phyloP scores from a whole-genome alignment of 2,329 filamentous ascomycete species.

The Curvularia sp. region DNA sequence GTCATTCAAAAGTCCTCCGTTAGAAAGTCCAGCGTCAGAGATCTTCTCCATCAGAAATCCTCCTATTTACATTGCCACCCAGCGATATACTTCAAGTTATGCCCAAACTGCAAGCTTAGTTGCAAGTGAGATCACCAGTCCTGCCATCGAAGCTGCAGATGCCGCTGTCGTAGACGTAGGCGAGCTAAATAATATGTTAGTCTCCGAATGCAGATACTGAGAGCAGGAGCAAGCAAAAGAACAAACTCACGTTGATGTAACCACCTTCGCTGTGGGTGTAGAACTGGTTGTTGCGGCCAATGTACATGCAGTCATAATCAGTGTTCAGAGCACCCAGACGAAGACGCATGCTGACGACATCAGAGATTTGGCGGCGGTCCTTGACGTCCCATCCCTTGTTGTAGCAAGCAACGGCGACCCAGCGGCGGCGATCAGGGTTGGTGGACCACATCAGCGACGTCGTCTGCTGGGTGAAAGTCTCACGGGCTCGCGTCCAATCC shows the following conservation, averaged over 20 bases:
- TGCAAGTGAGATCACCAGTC: constrained; percentile 7
- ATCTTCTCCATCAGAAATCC: too few relatives aligned
- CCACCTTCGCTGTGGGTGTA: constrained; percentile 1
- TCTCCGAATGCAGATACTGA: neutral
- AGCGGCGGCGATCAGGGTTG: constrained; percentile 1
- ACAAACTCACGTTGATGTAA: constrained; percentile 1
- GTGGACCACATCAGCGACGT: neutral
- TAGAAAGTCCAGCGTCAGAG: too few relatives aligned
- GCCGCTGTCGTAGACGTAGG: neutral
- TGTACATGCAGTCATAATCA: constrained; percentile 10
- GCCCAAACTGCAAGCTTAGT: neutral
- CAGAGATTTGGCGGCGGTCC: neutral
- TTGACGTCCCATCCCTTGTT: constrained; percentile 6
- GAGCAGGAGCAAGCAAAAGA: neutral
- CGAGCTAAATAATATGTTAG: neutral
- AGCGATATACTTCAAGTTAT: too few relatives aligned
- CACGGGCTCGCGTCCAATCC: constrained; percentile 7
- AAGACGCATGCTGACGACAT: constrained; percentile 5
- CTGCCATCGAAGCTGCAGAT: constrained; percentile 1
- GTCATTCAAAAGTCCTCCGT: too few relatives aligned
- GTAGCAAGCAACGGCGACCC: constrained; percentile 4
- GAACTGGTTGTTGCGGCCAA: constrained; percentile 2
- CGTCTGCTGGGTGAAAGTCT: constrained; percentile 9
- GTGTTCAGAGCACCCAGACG: constrained; percentile 1
- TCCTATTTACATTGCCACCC: too few relatives aligned